These are phyloP conservation scores for Lagenidium giganteum DNA, from an alignment of 352 stramenopile genomes.

Conservation along the genomic window DNA sequence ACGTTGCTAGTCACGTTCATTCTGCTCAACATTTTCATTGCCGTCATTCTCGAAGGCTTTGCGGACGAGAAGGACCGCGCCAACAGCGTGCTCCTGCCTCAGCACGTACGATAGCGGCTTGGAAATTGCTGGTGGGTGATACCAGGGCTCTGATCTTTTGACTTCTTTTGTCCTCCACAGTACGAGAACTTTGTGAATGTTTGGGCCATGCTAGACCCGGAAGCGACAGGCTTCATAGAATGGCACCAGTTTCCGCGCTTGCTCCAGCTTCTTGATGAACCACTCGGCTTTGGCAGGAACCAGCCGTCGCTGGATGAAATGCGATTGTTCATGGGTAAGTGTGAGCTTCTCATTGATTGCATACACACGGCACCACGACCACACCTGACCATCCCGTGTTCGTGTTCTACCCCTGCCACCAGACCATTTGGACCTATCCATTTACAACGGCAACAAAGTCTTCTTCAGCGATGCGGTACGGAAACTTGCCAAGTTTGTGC, in stretches of 20 bases:
- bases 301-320: constrained; percentile 44
- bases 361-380: no score
- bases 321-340: constrained; percentile 45
- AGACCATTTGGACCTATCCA: constrained; percentile 42
- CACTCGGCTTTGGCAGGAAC: constrained; percentile 50
- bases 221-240: constrained; percentile 73
- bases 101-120: constrained; percentile 28
- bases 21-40: constrained; percentile 87
- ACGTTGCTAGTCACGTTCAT: constrained; percentile 80
- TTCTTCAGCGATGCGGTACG: constrained; percentile 53
- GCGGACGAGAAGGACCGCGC: constrained; percentile 68
- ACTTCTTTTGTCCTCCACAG: constrained; percentile 19
- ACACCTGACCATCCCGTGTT: no score
- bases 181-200: constrained; percentile 57
- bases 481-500: constrained; percentile 55
- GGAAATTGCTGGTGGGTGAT: no score
- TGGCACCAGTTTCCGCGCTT: constrained; percentile 58
- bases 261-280: constrained; percentile 54
- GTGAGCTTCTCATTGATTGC: no score
- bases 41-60: constrained; percentile 82
- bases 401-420: no score
- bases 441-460: constrained; percentile 50
- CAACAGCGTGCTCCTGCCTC: constrained; percentile 25
- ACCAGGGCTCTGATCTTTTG: constrained; percentile 1
- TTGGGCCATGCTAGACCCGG: constrained; percentile 62